Evolutionary conservation across 495 filamentous ascomycete species (phyloP).

Genomic region (Xylaria cubensis): DNA sequence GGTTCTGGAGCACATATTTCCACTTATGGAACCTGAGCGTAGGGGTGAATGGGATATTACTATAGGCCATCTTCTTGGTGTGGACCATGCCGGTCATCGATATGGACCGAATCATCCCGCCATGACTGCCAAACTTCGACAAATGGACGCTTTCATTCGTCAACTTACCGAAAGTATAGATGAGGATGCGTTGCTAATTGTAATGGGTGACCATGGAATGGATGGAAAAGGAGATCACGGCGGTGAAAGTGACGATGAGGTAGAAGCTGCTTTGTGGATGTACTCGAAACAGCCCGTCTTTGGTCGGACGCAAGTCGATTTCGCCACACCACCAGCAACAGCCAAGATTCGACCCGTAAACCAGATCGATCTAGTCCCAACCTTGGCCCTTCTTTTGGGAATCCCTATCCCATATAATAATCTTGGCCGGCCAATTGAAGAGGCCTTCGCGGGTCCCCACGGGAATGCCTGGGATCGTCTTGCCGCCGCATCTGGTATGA

Average conservation of each 20-base stretch:
- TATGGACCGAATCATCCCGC: slow-evolving; percentile 93
- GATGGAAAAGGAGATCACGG: slow-evolving; percentile 96
- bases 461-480: slow-evolving; percentile 77
- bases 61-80: slow-evolving; percentile 91
- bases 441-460: slow-evolving; percentile 78
- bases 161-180: slow-evolving; percentile 75
- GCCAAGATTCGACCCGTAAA: slow-evolving; percentile 84
- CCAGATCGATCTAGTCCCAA: slow-evolving; percentile 96
- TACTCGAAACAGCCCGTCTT: slow-evolving; percentile 87
- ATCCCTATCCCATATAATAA: slow-evolving; percentile 97
- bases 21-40: slow-evolving; percentile 70
- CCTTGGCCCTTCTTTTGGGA: slow-evolving; percentile 83
- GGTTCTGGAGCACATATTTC: slow-evolving; percentile 90
- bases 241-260: slow-evolving; percentile 92
- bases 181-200: slow-evolving; percentile 84
- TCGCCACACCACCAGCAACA: slow-evolving; percentile 67
- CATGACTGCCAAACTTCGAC: slow-evolving; percentile 86
- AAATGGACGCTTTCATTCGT: slow-evolving; percentile 86
- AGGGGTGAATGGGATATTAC: slow-evolving; percentile 84
- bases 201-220: slow-evolving; percentile 99
- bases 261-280: slow-evolving; percentile 97
- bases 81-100: slow-evolving; percentile 96
- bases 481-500: slow-evolving; percentile 73
- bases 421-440: slow-evolving; percentile 91
- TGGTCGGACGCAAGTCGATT: slow-evolving; percentile 71